Evolutionary conservation across 495 filamentous ascomycete species (phyloP), one percentile per base, ranked within the genome.

Genomic region (Glonium stellatum): DNA sequence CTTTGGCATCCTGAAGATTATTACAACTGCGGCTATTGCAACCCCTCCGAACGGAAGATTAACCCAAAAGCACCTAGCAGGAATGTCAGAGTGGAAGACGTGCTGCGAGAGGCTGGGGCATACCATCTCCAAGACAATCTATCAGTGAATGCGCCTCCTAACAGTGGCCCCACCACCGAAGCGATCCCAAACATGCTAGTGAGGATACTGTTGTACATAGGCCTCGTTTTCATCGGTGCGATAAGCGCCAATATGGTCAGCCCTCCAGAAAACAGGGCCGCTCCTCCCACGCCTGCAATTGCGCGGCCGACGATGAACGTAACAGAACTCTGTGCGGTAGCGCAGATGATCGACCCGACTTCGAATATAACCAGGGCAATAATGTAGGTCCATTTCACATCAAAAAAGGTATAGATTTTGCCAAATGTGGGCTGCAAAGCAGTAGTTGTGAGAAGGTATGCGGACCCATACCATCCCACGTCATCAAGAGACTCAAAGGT

Each of bases 111-210:
- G n/a, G n/a, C n/a, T n/a, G n/a, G n/a, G n/a, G n/a, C n/a, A 39
- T 15, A 92, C 88, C 88, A 92, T 49, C 89, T 74, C 89, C 89
- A 93, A 1, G 79, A 78, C 5, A 83, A 70, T 15, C 78, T 58
- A 19, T 67, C 62, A 8, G 72, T 72, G 42, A 74, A 73, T 12
- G 65, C 71, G 21, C 72, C 72, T 19, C 72, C 72, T 46, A 74
- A 58, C 44, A 74, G 51, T 3, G 72, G 72, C 1, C 72, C 72
- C 31, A 64, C 66, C 6, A 74, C 65, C 39, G 80, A 85, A 0
- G 90, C 86, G 51, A 95, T 79, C 12, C 87, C 91, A 68, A 85
- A 92, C 81, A 91, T 88, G 58, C 77, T 81, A 13, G 86, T 85
- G 50, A 96, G 75, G 12, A 90, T 51, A n/a, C 88, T 86, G 11